Conservation (phyloP, 805 yeast species). For the Spathaspora boniae region DNA sequence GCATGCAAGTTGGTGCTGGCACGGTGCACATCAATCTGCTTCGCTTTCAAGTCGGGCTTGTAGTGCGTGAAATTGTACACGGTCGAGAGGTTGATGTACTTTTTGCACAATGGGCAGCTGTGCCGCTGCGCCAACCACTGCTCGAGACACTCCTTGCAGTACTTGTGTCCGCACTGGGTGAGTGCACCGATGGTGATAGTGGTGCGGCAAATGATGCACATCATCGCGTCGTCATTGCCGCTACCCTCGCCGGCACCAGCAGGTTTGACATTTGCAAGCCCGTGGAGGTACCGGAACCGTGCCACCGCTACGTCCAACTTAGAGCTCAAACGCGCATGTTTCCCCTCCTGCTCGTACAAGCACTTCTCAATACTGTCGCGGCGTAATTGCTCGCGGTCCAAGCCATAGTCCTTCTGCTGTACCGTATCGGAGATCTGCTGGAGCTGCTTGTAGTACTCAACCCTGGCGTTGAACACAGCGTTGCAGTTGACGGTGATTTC, state of each 20-base stretch:
- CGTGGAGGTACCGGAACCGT: constrained; percentile 31
- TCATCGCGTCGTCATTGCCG: constrained; percentile 35
- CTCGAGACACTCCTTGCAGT: constrained; percentile 75
- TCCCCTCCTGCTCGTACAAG: neutral
- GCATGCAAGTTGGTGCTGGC: constrained; percentile 22
- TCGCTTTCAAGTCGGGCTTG: constrained; percentile 49
- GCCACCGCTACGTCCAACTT: constrained; percentile 30
- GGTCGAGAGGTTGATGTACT: constrained; percentile 44
- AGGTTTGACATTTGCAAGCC: constrained; percentile 16
- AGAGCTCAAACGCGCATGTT: neutral
- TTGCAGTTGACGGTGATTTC: constrained; percentile 53
- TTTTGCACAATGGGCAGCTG: constrained; percentile 82
- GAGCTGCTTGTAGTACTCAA: constrained; percentile 77
- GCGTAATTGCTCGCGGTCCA: constrained; percentile 16
- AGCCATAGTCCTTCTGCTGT: constrained; percentile 28
- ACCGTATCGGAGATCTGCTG: constrained; percentile 87
- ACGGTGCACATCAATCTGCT: constrained; percentile 25
- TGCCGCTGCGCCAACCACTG: constrained; percentile 62
- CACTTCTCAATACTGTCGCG: neutral
- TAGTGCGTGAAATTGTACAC: constrained; percentile 68
- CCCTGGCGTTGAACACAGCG: constrained; percentile 70
- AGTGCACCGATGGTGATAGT: constrained; percentile 71
- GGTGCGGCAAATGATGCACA: constrained; percentile 78
- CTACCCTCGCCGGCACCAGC: constrained; percentile 16
- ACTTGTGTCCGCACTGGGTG: constrained; percentile 89